A percentile compares a stretch with the other conserved stretches of the same genome.
Evolutionary conservation across 106 monocot genomes (phyloP).

Genomic region (Dendrobium nobile): DNA sequence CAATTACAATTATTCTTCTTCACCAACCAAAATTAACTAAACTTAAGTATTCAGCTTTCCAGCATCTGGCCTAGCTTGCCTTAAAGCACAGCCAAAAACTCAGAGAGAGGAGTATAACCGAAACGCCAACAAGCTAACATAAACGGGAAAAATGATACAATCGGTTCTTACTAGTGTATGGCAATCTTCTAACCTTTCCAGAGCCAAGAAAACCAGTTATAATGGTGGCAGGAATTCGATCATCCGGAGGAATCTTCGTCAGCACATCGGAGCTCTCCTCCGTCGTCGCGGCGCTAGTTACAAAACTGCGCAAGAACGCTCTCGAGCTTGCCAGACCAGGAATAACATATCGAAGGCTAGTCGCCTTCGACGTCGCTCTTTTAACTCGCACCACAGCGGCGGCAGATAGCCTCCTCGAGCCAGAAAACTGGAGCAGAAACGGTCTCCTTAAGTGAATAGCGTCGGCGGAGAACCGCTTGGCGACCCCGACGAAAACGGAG

Average conservation of each 20-base stretch:
- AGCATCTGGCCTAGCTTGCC: too few relatives aligned
- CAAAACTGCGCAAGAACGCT: conserved; percentile 24
- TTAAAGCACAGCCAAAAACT: neutral
- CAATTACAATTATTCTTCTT: too few relatives aligned
- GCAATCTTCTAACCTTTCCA: conserved; percentile 37
- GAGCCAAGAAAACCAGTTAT: conserved; percentile 69
- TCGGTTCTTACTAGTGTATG: neutral
- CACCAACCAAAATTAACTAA: too few relatives aligned
- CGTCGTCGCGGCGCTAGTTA: conserved; percentile 25
- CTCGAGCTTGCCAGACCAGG: neutral
- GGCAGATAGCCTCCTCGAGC: neutral
- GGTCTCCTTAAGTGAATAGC: neutral
- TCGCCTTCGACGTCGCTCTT: neutral
- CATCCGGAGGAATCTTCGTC: conserved; percentile 49
- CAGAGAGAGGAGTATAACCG: neutral
- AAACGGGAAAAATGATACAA: neutral
- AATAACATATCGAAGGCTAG: neutral
- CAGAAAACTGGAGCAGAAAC: conserved; percentile 1
- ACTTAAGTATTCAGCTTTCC: too few relatives aligned
- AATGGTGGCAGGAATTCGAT: conserved; percentile 61
- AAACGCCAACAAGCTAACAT: neutral
- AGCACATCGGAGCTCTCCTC: conserved; percentile 26
- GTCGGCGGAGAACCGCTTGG: conserved; percentile 10
- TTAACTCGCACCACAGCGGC: neutral
- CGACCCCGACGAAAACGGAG: conserved; percentile 32